A percentile compares a stretch with the other conserved stretches of the same genome.
phyloP scores from a whole-genome alignment of 164 flowering plant species.

The Magnolia officinalis region DNA sequence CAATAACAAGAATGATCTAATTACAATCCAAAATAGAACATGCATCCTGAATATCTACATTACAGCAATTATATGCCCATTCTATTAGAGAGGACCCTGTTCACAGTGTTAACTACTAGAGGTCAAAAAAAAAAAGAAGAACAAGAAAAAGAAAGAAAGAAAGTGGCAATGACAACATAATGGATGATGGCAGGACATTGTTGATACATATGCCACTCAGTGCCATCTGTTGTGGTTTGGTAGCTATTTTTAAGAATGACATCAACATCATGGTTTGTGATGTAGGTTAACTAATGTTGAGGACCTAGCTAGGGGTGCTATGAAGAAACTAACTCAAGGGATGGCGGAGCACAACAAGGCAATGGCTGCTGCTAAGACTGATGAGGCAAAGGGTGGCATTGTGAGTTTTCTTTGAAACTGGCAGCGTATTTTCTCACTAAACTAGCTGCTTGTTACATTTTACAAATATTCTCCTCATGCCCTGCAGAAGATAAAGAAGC shows the following conservation, averaged over 20 bases:
- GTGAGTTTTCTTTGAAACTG: slow-evolving; percentile 41
- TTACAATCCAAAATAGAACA: no score
- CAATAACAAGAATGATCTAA: no score
- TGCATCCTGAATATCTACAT: no score
- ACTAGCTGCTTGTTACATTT: slow-evolving; percentile 4
- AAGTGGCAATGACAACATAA: no score
- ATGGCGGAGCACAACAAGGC: slow-evolving; percentile 83
- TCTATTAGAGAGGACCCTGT: no score
- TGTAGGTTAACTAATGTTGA: slow-evolving; percentile 74
- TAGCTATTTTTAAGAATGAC: not conserved
- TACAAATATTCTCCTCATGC: slow-evolving; percentile 1
- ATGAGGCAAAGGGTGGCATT: slow-evolving; percentile 64
- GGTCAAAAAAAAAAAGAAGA: no score
- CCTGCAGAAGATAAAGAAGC: slow-evolving; percentile 72
- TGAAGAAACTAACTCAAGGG: slow-evolving; percentile 85
- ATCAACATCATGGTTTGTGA: slow-evolving; percentile 4
- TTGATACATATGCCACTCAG: not conserved
- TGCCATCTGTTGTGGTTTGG: not conserved
- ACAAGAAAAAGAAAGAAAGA: no score
- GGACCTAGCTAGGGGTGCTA: slow-evolving; percentile 71
- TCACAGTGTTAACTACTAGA: no score
- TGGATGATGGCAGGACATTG: not conserved
- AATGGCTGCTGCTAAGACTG: slow-evolving; percentile 80
- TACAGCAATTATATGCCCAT: no score
- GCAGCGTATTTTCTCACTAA: not conserved